Evolutionary conservation across 2,329 filamentous ascomycete species (phyloP), one percentile per base, ranked within the genome.

Genomic region (Fusarium austroafricanum): DNA sequence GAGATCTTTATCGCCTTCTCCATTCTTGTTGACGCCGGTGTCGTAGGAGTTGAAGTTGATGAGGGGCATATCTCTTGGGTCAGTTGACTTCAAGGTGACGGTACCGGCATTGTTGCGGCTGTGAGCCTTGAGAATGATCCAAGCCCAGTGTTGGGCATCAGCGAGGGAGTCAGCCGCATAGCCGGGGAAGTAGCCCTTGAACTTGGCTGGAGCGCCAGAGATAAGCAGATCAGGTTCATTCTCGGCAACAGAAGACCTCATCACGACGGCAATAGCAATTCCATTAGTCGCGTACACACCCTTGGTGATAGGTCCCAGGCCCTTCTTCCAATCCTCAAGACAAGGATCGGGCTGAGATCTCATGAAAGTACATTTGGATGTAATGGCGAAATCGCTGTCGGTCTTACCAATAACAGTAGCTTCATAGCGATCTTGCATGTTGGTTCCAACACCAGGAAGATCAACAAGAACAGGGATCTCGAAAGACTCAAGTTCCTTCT

Each of bases 41-140:
- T 83, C 81, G 78, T 86, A 89, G 75, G 84, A 90, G 75, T 88
- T 86, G 79, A 89, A 91, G 51, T 81, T 80, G 68, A 92, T 90
- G 33, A 84, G 77, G 0, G 90, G 90, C n/a, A 84, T 83, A 52
- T 91, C 89, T 2, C 84, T 83, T 0, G 89, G 89, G 71, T 91
- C 83, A 0, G 84, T 79, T 0, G 87, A 90, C 18, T 80, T 81
- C 3, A 92, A 81, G 3, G 79, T 85, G 15, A 92, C 89, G 1
- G 83, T 87, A n/a, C 90, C 90, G 10, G 83, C 82, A 50, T 83
- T 81, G 40, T 92, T 92, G 10, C 79, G 77, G 28, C 78, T 79
- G 46, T 82, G 81, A 0, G 84, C 83, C 75, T 89, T 89, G 45
- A 89, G 80, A 4, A 83, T 81, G 10, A 77, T 73, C 75, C 76